A percentile compares a stretch with the other conserved stretches of the same genome.
Evolutionary conservation across 345 rosid species (phyloP).

Genomic region (Salix udensis): DNA sequence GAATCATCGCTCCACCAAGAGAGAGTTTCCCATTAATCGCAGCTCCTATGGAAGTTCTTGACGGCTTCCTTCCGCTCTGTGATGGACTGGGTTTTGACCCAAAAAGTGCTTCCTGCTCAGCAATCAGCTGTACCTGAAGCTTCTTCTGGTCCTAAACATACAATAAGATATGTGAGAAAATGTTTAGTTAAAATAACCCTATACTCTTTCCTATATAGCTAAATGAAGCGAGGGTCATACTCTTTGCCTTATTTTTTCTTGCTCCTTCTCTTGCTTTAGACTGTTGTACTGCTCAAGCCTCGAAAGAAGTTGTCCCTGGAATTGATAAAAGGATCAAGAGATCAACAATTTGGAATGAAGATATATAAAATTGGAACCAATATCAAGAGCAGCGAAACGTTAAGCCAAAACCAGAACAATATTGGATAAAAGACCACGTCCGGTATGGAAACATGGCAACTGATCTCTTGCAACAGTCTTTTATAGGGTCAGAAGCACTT

Average conservation of each 20-base stretch:
- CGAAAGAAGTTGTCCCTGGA: constrained; percentile 50
- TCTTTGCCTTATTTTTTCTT: constrained; percentile 52
- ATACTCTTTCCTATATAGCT: neutral
- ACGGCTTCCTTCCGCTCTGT: constrained; percentile 43
- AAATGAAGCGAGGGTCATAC: constrained; percentile 29
- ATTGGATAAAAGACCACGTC: too few species aligned
- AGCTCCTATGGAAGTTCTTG: constrained; percentile 34
- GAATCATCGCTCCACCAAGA: constrained; percentile 60
- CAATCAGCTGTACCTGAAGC: constrained; percentile 53
- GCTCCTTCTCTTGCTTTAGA: constrained; percentile 53
- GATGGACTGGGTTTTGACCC: constrained; percentile 68
- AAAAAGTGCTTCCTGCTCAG: constrained; percentile 55
- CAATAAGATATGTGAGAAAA: neutral
- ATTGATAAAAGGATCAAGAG: constrained; percentile 7
- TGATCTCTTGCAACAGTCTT: too few species aligned
- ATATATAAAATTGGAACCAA: neutral
- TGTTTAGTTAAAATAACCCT: neutral
- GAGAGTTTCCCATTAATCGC: constrained; percentile 52
- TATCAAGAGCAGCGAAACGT: neutral
- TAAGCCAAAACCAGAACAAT: neutral
- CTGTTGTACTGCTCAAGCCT: constrained; percentile 57
- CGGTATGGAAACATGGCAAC: too few species aligned
- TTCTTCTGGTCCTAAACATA: constrained; percentile 56
- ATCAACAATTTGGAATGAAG: neutral
- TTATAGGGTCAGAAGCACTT: constrained; percentile 26